Conservation (phyloP, 495 filamentous ascomycete genomes). For the Xylaria intraflava region DNA sequence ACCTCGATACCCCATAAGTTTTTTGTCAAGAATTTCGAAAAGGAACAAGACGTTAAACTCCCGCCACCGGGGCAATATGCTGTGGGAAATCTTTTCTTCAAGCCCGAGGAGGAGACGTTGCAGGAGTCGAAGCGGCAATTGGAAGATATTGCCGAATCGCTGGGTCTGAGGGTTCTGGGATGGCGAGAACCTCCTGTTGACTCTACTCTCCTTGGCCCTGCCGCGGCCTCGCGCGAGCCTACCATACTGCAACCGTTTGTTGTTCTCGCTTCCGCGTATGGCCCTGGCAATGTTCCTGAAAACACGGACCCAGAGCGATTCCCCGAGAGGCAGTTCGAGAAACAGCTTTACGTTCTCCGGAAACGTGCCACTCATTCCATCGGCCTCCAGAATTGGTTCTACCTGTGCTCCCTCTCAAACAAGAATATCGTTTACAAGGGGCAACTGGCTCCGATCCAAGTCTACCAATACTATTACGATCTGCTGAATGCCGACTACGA, state of each 20-base stretch:
- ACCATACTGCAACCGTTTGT: slow-evolving; percentile 95
- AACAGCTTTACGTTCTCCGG: slow-evolving; percentile 87
- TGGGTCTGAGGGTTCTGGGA: slow-evolving; percentile 86
- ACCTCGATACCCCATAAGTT: slow-evolving; percentile 98
- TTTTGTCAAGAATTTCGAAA: slow-evolving; percentile 96
- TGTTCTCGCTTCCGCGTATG: slow-evolving; percentile 80
- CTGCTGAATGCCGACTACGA: slow-evolving; percentile 96
- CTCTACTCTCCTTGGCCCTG: slow-evolving; percentile 86
- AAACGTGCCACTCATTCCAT: slow-evolving; percentile 94
- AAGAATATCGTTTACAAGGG: slow-evolving; percentile 99
- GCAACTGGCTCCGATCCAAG: slow-evolving; percentile 89
- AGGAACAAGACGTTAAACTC: slow-evolving; percentile 76
- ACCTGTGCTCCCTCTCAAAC: slow-evolving; percentile 94
- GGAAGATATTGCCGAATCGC: slow-evolving; percentile 80
- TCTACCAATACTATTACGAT: slow-evolving; percentile 99
- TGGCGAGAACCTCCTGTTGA: slow-evolving; percentile 96
- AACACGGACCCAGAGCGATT: slow-evolving; percentile 70
- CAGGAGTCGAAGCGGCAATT: slow-evolving; percentile 83
- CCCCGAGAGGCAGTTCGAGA: slow-evolving; percentile 81
- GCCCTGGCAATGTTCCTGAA: slow-evolving; percentile 75
- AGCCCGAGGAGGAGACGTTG: slow-evolving; percentile 82
- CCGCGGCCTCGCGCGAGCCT: slow-evolving; percentile 88
- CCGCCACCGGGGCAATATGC: slow-evolving; percentile 92
- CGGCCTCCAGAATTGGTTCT: slow-evolving; percentile 98
- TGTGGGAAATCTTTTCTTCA: slow-evolving; percentile 97